phyloP scores from a whole-genome alignment of 257 asterid genomes.

The Solanum habrochaites region DNA sequence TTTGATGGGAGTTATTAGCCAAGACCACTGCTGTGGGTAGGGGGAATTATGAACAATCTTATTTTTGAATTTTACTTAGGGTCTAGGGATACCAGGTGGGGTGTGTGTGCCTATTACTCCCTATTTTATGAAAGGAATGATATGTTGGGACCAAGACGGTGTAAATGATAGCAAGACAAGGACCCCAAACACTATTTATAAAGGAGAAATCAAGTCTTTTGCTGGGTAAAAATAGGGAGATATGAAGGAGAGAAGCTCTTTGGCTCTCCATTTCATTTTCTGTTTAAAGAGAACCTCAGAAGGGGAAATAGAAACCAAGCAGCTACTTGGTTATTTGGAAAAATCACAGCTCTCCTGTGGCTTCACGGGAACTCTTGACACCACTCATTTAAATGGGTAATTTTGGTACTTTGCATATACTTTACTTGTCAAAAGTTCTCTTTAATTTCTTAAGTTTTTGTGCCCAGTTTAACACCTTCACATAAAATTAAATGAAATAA shows the following conservation, averaged over 20 bases:
- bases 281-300: neutral
- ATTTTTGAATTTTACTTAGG: neutral
- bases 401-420: neutral
- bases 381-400: neutral
- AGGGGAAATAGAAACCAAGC: neutral
- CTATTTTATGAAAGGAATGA: neutral
- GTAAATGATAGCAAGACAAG: neutral
- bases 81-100: neutral
- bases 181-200: neutral
- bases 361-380: neutral
- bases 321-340: neutral
- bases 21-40: neutral
- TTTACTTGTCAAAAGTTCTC: neutral
- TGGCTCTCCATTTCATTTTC: neutral
- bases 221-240: neutral
- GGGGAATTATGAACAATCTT: neutral
- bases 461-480: neutral
- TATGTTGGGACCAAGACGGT: neutral
- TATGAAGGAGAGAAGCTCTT: neutral
- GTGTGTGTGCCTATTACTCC: neutral
- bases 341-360: neutral
- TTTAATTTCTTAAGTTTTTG: neutral
- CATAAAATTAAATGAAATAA: neutral
- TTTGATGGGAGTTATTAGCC: neutral
- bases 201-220: neutral